Conservation (phyloP, 2,329 filamentous ascomycete genomes). For the Paecilomyces formosus region DNA sequence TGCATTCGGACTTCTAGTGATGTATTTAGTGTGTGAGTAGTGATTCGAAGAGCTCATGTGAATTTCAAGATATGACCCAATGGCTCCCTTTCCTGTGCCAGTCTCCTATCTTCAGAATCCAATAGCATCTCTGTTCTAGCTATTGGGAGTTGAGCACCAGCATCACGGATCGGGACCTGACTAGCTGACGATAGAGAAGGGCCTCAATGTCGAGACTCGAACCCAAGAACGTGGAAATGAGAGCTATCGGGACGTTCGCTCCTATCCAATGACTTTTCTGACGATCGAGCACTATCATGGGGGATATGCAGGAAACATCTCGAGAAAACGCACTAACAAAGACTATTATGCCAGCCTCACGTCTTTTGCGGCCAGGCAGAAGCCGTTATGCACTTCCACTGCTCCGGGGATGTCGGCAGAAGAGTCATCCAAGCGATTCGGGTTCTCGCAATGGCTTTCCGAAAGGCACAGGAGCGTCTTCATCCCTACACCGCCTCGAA, state of each 20-base stretch:
- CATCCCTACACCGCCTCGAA: background rate
- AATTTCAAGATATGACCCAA: background rate
- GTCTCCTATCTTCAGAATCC: background rate
- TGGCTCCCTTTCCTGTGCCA: background rate
- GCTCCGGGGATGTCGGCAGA: background rate
- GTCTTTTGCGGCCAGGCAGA: background rate
- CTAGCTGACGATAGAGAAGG: background rate
- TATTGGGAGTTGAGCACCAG: background rate
- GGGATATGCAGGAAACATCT: background rate
- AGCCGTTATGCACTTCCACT: background rate
- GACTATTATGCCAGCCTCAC: background rate
- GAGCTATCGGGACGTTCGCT: background rate
- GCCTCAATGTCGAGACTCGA: background rate
- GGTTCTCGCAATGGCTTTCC: background rate
- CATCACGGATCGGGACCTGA: background rate
- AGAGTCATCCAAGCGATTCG: background rate
- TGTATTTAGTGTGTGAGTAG: background rate
- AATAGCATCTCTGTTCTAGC: background rate
- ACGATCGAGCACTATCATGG: background rate
- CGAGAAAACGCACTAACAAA: background rate
- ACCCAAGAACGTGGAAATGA: background rate
- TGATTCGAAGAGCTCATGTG: background rate
- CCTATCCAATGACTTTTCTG: background rate
- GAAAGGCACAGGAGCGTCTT: background rate
- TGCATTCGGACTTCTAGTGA: background rate